Evolutionary conservation across 495 filamentous ascomycete species (phyloP).

Genomic region (Xylaria venustula): DNA sequence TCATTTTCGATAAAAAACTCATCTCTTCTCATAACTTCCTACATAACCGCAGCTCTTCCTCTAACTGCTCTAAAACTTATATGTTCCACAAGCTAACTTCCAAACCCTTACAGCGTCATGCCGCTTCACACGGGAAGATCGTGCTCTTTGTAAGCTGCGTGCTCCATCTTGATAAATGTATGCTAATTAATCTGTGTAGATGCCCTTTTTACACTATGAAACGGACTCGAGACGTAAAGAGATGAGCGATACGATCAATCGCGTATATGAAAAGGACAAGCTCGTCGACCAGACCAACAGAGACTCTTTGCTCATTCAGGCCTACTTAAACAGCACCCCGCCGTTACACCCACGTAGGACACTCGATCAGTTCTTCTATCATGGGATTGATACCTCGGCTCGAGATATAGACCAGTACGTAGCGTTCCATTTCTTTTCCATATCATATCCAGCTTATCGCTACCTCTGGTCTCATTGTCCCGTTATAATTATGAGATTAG

Average conservation of each 20-base stretch:
- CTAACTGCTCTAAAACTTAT: no score
- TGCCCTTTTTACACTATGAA: constrained; percentile 72
- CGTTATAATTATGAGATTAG: not conserved
- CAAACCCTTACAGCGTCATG: not conserved
- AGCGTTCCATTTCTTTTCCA: not conserved
- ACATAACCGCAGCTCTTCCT: no score
- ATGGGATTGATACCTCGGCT: constrained; percentile 64
- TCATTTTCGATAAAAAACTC: no score
- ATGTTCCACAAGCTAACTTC: no score
- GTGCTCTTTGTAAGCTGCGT: constrained; percentile 49
- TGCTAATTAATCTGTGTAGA: constrained; percentile 32
- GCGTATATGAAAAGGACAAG: constrained; percentile 30
- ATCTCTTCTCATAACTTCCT: no score
- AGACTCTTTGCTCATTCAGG: constrained; percentile 64
- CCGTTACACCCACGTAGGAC: constrained; percentile 67
- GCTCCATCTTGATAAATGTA: not conserved
- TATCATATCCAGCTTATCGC: not conserved
- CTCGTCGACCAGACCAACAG: constrained; percentile 31
- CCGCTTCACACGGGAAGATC: constrained; percentile 44
- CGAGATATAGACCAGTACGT: constrained; percentile 61
- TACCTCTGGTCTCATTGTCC: not conserved
- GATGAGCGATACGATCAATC: constrained; percentile 61
- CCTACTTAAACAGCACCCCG: constrained; percentile 56
- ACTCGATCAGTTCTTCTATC: constrained; percentile 70
- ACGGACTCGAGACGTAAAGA: constrained; percentile 53